Base-by-base conservation (phyloP, 2,329 filamentous ascomycete species). In the Pseudocercospora ulei region DNA sequence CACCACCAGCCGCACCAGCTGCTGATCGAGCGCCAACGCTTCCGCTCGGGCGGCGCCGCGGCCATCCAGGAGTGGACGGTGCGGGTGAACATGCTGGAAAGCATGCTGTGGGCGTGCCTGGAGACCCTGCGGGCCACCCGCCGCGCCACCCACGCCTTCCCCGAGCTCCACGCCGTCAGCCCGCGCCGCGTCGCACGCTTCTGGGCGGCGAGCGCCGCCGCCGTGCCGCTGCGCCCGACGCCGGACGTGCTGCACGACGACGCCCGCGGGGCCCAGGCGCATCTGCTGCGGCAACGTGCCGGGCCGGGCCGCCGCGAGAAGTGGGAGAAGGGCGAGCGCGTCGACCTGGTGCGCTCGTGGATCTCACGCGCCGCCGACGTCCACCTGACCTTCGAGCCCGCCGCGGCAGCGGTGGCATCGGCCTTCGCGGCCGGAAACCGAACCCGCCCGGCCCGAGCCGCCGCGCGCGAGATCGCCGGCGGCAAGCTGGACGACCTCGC, bases 61-160 rank as follows among this genome's bases (percentile, higher is more conserved):
- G 71, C 76, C 0, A 76, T 92, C 1, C 73, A 78, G 43, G 82
- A 92, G 61, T 92, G 84, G 84, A 88, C 83, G 2, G 58, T 90
- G 25, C 69, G 82, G 1, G 83, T 92, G 5, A 88, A 88, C 49
- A 78, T 81, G 53, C 71, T 92, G 13, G 84, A 92, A 59, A 75
- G 76, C 3, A 90, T 90, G 76, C 62, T 92, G 0, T 81, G 86
- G 65, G 79, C 80, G 5, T 69, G 77, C 7, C 59, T 88, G 23
- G 66, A 70, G 35, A 72, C 77, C 0, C 54, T 83, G 31, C 61
- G 62, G 24, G 44, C 39, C 23, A 30, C 18, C 3, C 12, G 19
- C 29, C 57, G 62, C 11, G 59, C 70, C 33, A 63, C 62, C 3
- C 17, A 6, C 3, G 12, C 25, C 2, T 56, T 56, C 25, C 54